A percentile compares a stretch with the other conserved stretches of the same genome.
These are phyloP conservation scores for Neospora caninum DNA, from an alignment of 169 alveolate species.

Conservation along the genomic window DNA sequence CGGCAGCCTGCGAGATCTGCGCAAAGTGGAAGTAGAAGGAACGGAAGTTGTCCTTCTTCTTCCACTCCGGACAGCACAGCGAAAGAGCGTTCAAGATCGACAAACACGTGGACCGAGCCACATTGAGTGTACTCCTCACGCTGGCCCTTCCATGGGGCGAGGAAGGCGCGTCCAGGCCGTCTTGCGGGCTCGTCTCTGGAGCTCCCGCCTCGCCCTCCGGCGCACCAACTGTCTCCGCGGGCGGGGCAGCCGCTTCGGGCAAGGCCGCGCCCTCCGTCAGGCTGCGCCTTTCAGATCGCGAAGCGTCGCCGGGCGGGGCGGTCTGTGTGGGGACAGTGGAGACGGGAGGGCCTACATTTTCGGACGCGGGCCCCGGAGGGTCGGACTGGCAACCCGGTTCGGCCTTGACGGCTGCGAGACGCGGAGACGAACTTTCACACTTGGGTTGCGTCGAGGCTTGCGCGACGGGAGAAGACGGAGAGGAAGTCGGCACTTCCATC, in stretches of 20 bases:
- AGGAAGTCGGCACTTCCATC: not conserved
- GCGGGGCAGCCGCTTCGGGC: not conserved
- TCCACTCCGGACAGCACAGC: conserved; percentile 19
- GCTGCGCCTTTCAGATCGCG: not conserved
- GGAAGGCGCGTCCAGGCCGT: too few relatives aligned
- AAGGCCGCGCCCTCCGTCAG: not conserved
- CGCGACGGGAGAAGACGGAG: not conserved
- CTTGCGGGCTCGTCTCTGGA: too few relatives aligned
- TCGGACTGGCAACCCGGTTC: not conserved
- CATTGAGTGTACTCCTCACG: not conserved
- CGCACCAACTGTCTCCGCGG: not conserved
- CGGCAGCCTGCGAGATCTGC: conserved; percentile 13
- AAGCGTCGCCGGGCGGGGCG: not conserved
- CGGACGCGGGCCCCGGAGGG: not conserved
- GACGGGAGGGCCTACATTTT: not conserved
- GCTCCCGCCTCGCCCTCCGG: not conserved
- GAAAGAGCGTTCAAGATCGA: conserved; percentile 9
- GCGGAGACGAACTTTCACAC: not conserved
- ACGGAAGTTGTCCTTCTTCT: conserved; percentile 30
- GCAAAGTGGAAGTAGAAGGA: conserved; percentile 29
- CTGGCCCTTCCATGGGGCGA: not conserved
- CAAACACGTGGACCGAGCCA: not conserved
- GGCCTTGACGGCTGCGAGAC: not conserved
- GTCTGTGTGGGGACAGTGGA: not conserved
- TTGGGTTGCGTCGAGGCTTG: not conserved